Base-by-base conservation (phyloP, 73 alveolate genomes). In the Symbiodinium pilosum region DNA sequence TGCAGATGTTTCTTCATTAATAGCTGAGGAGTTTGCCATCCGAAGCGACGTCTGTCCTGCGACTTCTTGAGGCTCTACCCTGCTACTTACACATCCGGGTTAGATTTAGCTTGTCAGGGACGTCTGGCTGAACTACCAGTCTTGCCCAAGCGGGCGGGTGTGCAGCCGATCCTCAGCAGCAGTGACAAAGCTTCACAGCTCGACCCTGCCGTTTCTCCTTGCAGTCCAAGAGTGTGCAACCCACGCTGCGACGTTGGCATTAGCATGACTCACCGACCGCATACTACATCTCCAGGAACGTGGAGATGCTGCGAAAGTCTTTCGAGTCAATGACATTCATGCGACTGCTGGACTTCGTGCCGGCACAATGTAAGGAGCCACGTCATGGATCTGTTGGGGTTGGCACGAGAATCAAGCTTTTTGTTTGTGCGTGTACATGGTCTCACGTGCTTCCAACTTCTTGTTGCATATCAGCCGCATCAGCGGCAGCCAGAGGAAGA, bases 261-360 rank as follows among this genome's bases (percentile, higher is more conserved):
- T 14, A 47, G 14, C 14, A 47, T 47, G 6, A 47, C 59, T 47
- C 6, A 47, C 14, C 59, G n/a, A 47, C 59, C 14, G 59, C 14
- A 47, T 47, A 47, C 14, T 47, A 47, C 14, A 14, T 47, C 59
- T 47, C 14, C 59, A 64, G 81, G 81, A 64, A 64, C 38, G 81
- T 64, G 81, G 81, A 64, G 81, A 24, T 64, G 81, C 81, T 64
- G 21, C 41, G 81, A 34, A 26, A 64, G 38, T 64, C 81, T 32
- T 64, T 64, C 6, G 81, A 64, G 38, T 14, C 24, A 38, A 64
- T 64, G 81, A 64, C 38, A 28, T 64, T 64, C 81, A 64, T 64
- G 81, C 81, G 41, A 64, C 81, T 64, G 38, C 81, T 64, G 41
- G 81, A 64, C 38, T 64, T 64, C 39, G 81, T 64, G 81, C 81